Percentiles rank a stretch among this genome's conserved stretches.
Conservation (phyloP, 192 early-diverging fungal genomes). For the Coemansia pectinata region DNA sequence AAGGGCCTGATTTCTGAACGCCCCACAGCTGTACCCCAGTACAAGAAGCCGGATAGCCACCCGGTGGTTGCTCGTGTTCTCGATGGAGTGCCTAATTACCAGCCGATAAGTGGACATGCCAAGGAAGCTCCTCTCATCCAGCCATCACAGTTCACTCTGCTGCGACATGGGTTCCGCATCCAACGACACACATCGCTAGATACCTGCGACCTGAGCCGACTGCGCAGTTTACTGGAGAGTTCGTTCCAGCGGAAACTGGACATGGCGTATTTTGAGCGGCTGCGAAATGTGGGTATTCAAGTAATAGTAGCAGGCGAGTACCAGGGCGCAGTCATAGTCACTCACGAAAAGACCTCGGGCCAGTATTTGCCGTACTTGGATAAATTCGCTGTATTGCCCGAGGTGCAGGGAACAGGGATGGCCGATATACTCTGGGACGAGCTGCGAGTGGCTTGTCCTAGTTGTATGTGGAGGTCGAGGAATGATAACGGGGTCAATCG, state of each 20-base stretch:
- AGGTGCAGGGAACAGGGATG: slow-evolving; percentile 86
- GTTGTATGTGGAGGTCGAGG: slow-evolving; percentile 80
- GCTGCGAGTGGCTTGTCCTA: slow-evolving; percentile 67
- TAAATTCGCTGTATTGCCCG: slow-evolving; percentile 89
- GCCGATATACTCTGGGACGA: slow-evolving; percentile 94
- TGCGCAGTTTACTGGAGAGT: slow-evolving; percentile 67
- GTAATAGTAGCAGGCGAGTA: slow-evolving; percentile 90
- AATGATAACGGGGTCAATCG: slow-evolving; percentile 88
- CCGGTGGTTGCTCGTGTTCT: background rate
- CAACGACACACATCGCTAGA: slow-evolving; percentile 57
- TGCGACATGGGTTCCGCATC: slow-evolving; percentile 77
- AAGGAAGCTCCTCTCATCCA: slow-evolving; percentile 5
- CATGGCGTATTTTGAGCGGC: slow-evolving; percentile 57
- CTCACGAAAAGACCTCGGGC: slow-evolving; percentile 56
- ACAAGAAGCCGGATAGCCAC: background rate
- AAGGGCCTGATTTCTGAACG: slow-evolving; percentile 56
- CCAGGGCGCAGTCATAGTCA: slow-evolving; percentile 86
- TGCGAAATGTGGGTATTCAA: slow-evolving; percentile 56
- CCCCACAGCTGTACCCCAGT: background rate
- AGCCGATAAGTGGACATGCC: background rate
- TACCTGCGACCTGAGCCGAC: slow-evolving; percentile 46
- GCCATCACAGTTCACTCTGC: slow-evolving; percentile 62
- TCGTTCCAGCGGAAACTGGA: slow-evolving; percentile 73
- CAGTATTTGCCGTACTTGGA: slow-evolving; percentile 69
- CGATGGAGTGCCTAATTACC: too few species aligned